These are phyloP conservation scores for Elsinoe perseae DNA, from an alignment of 2,329 filamentous ascomycete genomes.

Conservation along the genomic window DNA sequence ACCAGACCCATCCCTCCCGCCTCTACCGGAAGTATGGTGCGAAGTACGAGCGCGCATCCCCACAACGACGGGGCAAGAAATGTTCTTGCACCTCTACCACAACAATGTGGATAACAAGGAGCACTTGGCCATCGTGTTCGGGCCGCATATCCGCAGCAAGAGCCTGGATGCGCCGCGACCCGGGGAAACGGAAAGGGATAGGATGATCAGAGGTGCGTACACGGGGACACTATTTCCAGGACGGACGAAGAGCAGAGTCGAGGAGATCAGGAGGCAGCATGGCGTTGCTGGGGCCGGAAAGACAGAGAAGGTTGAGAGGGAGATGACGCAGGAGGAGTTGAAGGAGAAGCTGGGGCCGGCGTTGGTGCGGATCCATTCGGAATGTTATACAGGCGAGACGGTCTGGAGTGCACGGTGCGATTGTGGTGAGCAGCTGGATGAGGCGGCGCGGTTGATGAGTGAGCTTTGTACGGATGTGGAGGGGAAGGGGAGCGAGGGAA, in stretches of 20 bases:
- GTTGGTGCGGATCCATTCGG: constrained; percentile 89
- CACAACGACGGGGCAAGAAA: constrained; percentile 82
- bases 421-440: constrained; percentile 94
- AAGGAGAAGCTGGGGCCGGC: constrained; percentile 42
- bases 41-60: constrained; percentile 91
- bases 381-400: constrained; percentile 98
- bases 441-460: constrained; percentile 82
- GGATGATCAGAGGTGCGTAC: constrained; percentile 93
- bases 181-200: constrained; percentile 77
- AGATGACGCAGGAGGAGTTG: not conserved
- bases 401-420: constrained; percentile 97
- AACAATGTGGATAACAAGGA: constrained; percentile 94
- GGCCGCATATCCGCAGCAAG: constrained; percentile 67
- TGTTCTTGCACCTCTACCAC: constrained; percentile 92
- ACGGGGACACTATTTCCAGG: constrained; percentile 81
- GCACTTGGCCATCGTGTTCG: constrained; percentile 94
- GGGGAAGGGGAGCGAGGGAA: not conserved
- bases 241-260: constrained; percentile 64
- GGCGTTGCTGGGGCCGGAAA: constrained; percentile 25
- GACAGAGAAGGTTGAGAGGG: not conserved
- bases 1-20: constrained; percentile 45
- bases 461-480: constrained; percentile 12
- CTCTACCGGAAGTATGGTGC: constrained; percentile 80
- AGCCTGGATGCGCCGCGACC: constrained; percentile 61
- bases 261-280: constrained; percentile 39